Base-by-base conservation (phyloP, 257 asterid species). In the Avicennia marina region DNA sequence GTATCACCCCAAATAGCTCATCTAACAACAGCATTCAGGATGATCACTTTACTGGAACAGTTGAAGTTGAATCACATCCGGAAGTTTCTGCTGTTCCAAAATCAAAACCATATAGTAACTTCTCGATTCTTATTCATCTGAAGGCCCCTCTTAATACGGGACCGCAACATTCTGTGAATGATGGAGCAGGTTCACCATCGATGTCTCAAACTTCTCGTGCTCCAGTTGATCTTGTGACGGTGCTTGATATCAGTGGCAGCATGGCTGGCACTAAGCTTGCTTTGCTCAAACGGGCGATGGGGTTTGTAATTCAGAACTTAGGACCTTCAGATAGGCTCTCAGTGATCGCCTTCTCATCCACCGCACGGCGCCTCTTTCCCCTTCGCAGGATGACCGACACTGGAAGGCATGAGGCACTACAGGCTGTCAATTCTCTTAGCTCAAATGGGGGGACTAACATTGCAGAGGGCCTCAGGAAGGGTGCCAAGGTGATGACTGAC, bases 211-310 rank as follows among this genome's bases (percentile, higher is more conserved):
- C 63, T 53, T 65, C 86, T 53, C 93, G 95, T 20, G 90, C 89
- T 44, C 90, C 94, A 0, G 76, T 91, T 40, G 98, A 91, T 72
- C 90, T 91, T 4, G 89, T 88, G 40, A 81, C 98, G 0, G 84
- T 91, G 29, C 88, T 91, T 67, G 98, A 91, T 75, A 85, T 88
- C 43, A 91, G 98, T 69, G 98, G 98, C 22, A 91, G 98, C 79
- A 91, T 91, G 98, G 83, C 95, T 2, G 98, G 98, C 42, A 83
- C 94, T 38, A 91, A 91, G 78, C 86, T 91, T 1, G 95, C 96
- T 0, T 64, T 91, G 69, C 83, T 91, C 1, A 91, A 91, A 72
- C 82, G 81, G 44, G 98, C 98, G 4, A 83, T 91, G 96, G 96
- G 96, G 9, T 91, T 88, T 9, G 95, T 91, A 16, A 88, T 88